Evolutionary conservation across 768 basidiomycete genomes (phyloP).

Genomic region (Daedaleopsis nitida): DNA sequence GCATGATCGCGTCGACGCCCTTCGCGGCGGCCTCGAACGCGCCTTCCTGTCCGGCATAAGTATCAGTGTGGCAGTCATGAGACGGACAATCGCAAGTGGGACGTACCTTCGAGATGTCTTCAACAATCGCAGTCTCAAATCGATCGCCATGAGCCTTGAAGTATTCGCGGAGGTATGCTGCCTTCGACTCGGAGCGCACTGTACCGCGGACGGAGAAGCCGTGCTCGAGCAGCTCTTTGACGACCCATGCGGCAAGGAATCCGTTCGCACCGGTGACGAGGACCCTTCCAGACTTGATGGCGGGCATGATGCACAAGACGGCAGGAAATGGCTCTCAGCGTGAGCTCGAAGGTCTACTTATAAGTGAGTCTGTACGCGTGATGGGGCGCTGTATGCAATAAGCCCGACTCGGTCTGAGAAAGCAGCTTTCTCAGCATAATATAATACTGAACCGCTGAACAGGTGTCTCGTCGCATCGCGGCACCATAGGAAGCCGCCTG

Average conservation of each 20-base stretch:
- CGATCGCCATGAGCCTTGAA: constrained; percentile 37
- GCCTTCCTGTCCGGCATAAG: constrained; percentile 11
- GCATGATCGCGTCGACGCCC: constrained; percentile 45
- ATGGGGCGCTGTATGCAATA: no score
- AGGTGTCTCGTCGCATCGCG: no score
- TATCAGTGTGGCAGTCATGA: not conserved
- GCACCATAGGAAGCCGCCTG: no score
- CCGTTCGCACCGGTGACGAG: constrained; percentile 31
- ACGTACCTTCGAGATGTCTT: constrained; percentile 46
- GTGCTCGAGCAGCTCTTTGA: constrained; percentile 34
- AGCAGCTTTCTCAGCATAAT: no score
- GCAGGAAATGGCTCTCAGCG: no score
- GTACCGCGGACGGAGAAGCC: constrained; percentile 45
- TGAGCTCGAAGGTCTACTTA: no score
- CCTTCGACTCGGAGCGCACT: constrained; percentile 45
- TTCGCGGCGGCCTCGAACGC: constrained; percentile 52
- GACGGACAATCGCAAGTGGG: not conserved
- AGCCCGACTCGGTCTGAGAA: no score
- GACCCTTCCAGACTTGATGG: constrained; percentile 24
- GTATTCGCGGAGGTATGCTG: constrained; percentile 39
- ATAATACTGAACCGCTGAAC: no score
- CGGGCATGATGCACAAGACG: constrained; percentile 19
- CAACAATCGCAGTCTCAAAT: constrained; percentile 46
- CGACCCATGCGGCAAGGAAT: constrained; percentile 32
- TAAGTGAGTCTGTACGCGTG: no score